Conservation (phyloP, 2,329 filamentous ascomycete species). For the Colletotrichum sp. region DNA sequence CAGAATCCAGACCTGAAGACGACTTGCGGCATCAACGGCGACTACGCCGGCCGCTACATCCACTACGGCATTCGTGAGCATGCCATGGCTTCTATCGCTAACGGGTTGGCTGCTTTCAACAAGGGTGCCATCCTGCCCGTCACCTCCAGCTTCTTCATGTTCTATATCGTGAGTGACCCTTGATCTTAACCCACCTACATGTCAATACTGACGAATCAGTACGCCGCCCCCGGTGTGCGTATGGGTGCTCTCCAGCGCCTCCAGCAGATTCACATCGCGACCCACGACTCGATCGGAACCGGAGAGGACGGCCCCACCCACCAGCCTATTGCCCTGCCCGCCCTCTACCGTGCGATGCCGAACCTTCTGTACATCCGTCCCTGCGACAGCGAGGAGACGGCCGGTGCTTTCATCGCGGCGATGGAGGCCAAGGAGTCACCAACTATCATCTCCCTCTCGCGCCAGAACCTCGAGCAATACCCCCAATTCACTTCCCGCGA, state of each 20-base stretch:
- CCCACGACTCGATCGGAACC: slow-evolving; percentile 65
- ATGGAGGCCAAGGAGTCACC: slow-evolving; percentile 45
- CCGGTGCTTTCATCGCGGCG: slow-evolving; percentile 58
- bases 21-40: slow-evolving; percentile 56
- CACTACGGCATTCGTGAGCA: slow-evolving; percentile 67
- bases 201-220: slow-evolving; percentile 27
- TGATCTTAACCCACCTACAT: background rate
- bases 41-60: slow-evolving; percentile 60
- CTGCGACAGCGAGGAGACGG: slow-evolving; percentile 61
- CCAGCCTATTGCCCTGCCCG: slow-evolving; percentile 63
- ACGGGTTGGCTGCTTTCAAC: slow-evolving; percentile 63
- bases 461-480: slow-evolving; percentile 44
- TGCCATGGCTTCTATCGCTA: slow-evolving; percentile 63
- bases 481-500: slow-evolving; percentile 51
- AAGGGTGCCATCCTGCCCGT: slow-evolving; percentile 61
- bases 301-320: slow-evolving; percentile 69
- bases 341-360: slow-evolving; percentile 67
- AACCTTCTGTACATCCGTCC: slow-evolving; percentile 67
- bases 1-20: slow-evolving; percentile 45
- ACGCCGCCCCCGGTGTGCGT: slow-evolving; percentile 62
- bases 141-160: slow-evolving; percentile 68
- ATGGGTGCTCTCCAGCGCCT: slow-evolving; percentile 65
- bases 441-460: slow-evolving; percentile 53
- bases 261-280: slow-evolving; percentile 64
- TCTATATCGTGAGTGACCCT: slow-evolving; percentile 49